These are phyloP conservation scores for Pseudopyrenochaeta lycopersici DNA, from an alignment of 2,329 filamentous ascomycete species.

Conservation along the genomic window DNA sequence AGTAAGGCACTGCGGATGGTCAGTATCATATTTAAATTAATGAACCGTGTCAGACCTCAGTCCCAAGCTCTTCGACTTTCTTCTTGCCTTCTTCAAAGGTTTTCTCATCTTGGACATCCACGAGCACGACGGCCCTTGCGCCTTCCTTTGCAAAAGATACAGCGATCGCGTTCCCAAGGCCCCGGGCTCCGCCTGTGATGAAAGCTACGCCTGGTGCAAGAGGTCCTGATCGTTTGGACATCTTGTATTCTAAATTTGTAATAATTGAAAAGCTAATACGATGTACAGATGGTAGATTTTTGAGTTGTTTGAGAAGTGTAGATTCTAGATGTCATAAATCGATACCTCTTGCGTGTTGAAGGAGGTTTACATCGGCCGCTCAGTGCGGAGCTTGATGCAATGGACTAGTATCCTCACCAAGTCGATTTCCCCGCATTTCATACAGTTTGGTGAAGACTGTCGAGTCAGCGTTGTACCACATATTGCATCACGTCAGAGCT, in stretches of 20 bases:
- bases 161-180: conserved; percentile 25
- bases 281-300: not conserved
- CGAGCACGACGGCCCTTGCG: conserved; percentile 17
- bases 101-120: conserved; percentile 22
- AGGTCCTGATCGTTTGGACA: conserved; percentile 17
- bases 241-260: not conserved
- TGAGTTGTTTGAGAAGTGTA: too few relatives aligned
- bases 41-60: conserved; percentile 3
- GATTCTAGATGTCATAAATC: too few relatives aligned
- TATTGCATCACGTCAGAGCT: not conserved
- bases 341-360: too few relatives aligned
- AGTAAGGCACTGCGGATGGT: conserved; percentile 13
- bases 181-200: conserved; percentile 25
- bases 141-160: conserved; percentile 30
- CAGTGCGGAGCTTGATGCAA: too few relatives aligned
- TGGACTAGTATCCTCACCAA: not conserved
- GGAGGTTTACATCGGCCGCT: too few relatives aligned
- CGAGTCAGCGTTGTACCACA: not conserved
- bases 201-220: conserved; percentile 27
- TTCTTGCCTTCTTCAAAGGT: conserved; percentile 17
- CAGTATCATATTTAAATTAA: not conserved
- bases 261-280: too few relatives aligned
- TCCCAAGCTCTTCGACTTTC: conserved; percentile 18
- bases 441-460: not conserved
- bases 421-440: not conserved